Conservation (phyloP, 179 eudicot genomes). For the Spergularia azorica region DNA sequence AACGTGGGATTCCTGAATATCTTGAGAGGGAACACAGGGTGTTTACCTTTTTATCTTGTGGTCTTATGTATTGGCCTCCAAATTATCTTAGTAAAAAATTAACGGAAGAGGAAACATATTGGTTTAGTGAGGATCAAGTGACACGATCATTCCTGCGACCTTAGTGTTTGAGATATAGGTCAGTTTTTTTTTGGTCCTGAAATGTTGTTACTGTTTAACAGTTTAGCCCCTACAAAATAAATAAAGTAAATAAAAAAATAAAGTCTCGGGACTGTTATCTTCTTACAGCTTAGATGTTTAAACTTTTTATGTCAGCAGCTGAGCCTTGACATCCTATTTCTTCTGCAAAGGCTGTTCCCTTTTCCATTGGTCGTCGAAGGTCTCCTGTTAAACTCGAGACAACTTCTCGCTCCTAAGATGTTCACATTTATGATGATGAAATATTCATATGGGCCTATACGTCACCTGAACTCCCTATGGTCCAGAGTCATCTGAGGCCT, state of each 20-base stretch:
- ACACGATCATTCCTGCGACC: too few relatives aligned
- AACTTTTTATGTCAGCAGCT: conserved; percentile 35
- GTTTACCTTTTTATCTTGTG: too few relatives aligned
- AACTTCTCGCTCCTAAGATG: neutral
- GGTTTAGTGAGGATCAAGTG: too few relatives aligned
- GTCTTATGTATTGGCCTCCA: too few relatives aligned
- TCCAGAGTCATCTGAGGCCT: conserved; percentile 6
- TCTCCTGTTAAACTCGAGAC: conserved; percentile 17
- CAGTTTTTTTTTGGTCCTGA: too few relatives aligned
- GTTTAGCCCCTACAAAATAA: conserved; percentile 20
- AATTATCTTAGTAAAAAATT: too few relatives aligned
- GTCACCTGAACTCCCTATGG: conserved; percentile 59
- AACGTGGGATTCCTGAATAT: too few relatives aligned
- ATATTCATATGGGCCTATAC: conserved; percentile 51
- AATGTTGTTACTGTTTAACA: too few relatives aligned
- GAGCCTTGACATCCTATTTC: conserved; percentile 52
- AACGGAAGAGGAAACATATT: too few relatives aligned
- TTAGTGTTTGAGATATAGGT: too few relatives aligned
- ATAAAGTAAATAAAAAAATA: neutral
- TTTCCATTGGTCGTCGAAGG: conserved; percentile 41
- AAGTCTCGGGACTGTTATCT: neutral
- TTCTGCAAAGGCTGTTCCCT: conserved; percentile 53
- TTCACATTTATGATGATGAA: conserved; percentile 16
- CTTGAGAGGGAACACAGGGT: too few relatives aligned
- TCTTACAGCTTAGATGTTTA: neutral